Evolutionary conservation across 768 basidiomycete species (phyloP).

Genomic region (Pisolithus marmoratus): DNA sequence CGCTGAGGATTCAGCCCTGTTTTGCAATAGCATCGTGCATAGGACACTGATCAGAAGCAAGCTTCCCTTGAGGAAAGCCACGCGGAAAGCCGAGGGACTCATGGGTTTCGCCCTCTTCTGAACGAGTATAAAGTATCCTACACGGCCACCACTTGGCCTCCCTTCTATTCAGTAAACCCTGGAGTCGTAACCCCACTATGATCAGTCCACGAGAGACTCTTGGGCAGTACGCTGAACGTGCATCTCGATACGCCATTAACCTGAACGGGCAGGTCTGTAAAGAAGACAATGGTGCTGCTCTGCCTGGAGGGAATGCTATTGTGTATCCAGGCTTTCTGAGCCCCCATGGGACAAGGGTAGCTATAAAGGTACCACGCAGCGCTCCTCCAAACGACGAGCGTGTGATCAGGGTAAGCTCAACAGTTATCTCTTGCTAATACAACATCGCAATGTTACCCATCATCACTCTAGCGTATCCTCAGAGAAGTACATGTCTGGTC

Average conservation of each 20-base stretch:
- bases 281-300: background rate
- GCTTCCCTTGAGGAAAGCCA: too few species aligned
- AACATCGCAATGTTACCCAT: background rate
- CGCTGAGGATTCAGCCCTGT: too few species aligned
- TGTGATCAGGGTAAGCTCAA: background rate
- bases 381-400: background rate
- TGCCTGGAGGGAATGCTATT: background rate
- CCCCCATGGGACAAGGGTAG: background rate
- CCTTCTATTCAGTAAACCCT: too few species aligned
- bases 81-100: too few species aligned
- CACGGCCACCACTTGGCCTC: too few species aligned
- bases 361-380: background rate
- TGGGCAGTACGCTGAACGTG: background rate
- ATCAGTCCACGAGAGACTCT: too few species aligned
- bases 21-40: too few species aligned
- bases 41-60: too few species aligned
- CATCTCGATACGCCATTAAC: background rate
- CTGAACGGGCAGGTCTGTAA: background rate
- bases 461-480: background rate
- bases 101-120: too few species aligned
- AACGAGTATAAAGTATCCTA: too few species aligned
- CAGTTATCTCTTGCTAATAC: background rate
- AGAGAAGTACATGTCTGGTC: background rate
- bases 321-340: background rate
- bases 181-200: too few species aligned